Evolutionary conservation across 352 stramenopile species (phyloP), one percentile per base, ranked within the genome.

Genomic region (Phytophthora meadii): DNA sequence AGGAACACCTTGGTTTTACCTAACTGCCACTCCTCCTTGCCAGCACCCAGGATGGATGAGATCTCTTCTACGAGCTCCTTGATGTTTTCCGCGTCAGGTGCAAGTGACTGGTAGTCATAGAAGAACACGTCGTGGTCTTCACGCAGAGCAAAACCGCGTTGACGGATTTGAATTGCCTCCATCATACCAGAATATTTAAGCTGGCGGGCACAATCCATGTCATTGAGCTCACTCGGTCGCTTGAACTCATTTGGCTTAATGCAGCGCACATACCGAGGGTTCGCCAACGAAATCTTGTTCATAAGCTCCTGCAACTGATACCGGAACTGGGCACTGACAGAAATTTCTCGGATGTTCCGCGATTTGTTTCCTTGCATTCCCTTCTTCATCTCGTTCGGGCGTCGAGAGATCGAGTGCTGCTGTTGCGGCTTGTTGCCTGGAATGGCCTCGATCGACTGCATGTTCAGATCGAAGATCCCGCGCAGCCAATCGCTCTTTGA

Each of bases 171-270:
- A 49, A 97, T 96, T 10, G 89, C 88, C 54, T 97, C 89, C 88
- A 97, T 96, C 89, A 97, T 97, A 36, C 90, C 90, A 15, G 90
- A 96, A 58, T 97, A 97, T 68, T 96, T 96, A 0, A 97, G 68
- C 52, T 97, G 90, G 1, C 90, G 86, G 2, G 91, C 84, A n/a
- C 88, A 93, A 44, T 96, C 87, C 1, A 62, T 64, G 42, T 93
- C 88, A 50, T 96, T 93, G 15, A 97, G 68, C 47, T 93, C 86
- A 4, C 71, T 81, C 8, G 88, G 79, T 4, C 76, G 79, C 66
- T 96, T 96, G 54, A 90, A 67, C 59, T 96, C 87, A 68, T 97
- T 97, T 9, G 90, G 89, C 45, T 96, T 96, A 32, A 97, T 85
- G 48, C 90, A 97, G 25, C 90, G 86, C 54, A 97, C 89, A 45